Evolutionary conservation across 345 rosid genomes (phyloP), one percentile per base, ranked within the genome.

Genomic region (Syzygium jambos): DNA sequence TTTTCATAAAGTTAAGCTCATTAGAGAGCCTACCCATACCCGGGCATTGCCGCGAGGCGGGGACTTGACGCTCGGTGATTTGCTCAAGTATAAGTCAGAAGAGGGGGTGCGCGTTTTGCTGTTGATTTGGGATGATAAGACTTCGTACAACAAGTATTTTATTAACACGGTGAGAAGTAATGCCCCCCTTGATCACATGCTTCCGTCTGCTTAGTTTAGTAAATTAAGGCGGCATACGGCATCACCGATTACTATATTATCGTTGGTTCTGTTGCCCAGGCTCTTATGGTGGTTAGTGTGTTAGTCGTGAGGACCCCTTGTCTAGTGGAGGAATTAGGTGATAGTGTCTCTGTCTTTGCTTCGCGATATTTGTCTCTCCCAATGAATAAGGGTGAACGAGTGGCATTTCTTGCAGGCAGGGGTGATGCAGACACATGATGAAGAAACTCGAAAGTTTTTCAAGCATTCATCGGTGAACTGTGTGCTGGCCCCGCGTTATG

Each of bases 391-490:
- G 23, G 57, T 61, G 52, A 41, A 17, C 0, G 5, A 51, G 2
- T 3, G 51, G 61, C 55, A 2, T 73, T 88, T 84, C 85, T 49
- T 91, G 94, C 94, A 98, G 99, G 73, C 65, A 85, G 99, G 99
- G 88, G 90, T 96, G 85, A 98, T 98, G 99, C 88, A 86, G 85
- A 98, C 99, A 5, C 99, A 96, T 61, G 99, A 98, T 90, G 99
- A 98, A 92, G 98, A 96, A 86, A 98, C 99, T 7, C 78, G 87
- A 86, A 96, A 94, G 90, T 98, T 96, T 89, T 98, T 98, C 92
- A 98, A 92, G 94, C 95, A 96, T 93, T 98, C 99, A 3, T 96
- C 99, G 51, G 99, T 98, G 27, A 94, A 51, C n/a, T 98, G 99
- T 84, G 98, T 94, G n/a, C 90, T 96, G 92, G 91, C 98, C 15